Base-by-base conservation (phyloP, 2,329 filamentous ascomycete genomes). In the Aspergillus unguis region DNA sequence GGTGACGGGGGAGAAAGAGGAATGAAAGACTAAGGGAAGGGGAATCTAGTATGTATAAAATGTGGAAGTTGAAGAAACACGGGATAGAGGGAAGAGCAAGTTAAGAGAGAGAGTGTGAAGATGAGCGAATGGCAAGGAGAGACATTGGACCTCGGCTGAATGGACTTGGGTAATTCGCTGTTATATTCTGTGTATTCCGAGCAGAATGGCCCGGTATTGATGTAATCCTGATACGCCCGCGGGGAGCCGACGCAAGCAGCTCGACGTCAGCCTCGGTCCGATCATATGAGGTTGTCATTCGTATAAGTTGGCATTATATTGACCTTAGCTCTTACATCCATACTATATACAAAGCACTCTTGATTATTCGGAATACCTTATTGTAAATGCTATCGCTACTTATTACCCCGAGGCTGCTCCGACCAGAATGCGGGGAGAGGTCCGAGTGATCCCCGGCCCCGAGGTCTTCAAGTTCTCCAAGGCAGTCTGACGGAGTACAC, bases 61-160 rank as follows among this genome's bases (percentile, higher is more conserved):
- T 17, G 17, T 17, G 17, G 17, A 17, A 17, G 17, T 17, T 17
- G 17, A 17, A 17, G 17, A 17, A 17, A 17, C 17, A 17, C 17
- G 53, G 49, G 42, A 29, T 37, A 33, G 36, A 33, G 29, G 45
- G 38, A 38, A 52, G 36, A 2, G 36, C 29, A 38, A 44, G 17
- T 48, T 38, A 44, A 48, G 8, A 44, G 46, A 51, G 32, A 47
- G 45, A 35, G 23, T 32, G 9, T 41, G 23, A n/a, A 33, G 35
- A 36, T 31, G 29, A 36, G 29, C 37, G 31, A 44, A 17, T 47
- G 42, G 51, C 41, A 44, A 53, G 44, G 54, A 55, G 38, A 27
- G 42, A 43, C 28, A 57, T 49, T 26, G 51, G 46, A 50, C 51
- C 51, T 53, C 51, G 51, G 51, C 37, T 53, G 28, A 43, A 50